Evolutionary conservation across 2,329 filamentous ascomycete species (phyloP), one percentile per base, ranked within the genome.

Genomic region (Xylogone sp.): DNA sequence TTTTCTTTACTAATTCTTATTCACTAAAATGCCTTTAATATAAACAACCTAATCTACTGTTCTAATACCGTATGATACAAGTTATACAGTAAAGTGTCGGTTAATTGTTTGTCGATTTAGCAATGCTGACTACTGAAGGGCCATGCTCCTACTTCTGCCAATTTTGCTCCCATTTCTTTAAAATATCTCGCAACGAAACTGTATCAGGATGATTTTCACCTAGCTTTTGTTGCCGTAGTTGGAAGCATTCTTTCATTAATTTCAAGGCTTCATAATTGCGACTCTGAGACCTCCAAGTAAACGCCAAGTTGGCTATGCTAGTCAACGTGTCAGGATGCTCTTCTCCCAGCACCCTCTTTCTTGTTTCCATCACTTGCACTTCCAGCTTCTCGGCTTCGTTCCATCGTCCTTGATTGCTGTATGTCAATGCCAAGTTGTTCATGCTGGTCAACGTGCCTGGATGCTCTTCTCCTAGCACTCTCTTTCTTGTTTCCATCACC

Each of bases 291-390:
- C 29, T 44, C 20, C 43, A 52, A 39, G 50, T 45, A 13, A 43
- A 43, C 20, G 50, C 50, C 27, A 52, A 43, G 46, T 52, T 52
- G 46, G 12, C 24, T 18, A 52, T 52, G 8, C 46, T 27, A 10
- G 24, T 27, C 24, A 27, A 10, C 24, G 24, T 27, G 24, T 5
- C 42, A 22, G 22, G 48, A 34, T 50, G 48, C 20, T 50, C 48
- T 27, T n/a, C 48, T n/a, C 57, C 57, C 12, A 59, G 51, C 31
- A 51, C 48, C 44, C 21, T 46, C 45, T 56, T 50, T n/a, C 48
- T 45, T 31, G 47, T 54, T 31, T 57, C 45, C 46, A 62, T 47
- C 31, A 53, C 47, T 49, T 49, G 42, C 39, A 53, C 20, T 3
- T 45, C 21, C 21, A 53, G 52, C 45, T 48, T n/a, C 21, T 54